Conservation (phyloP, 2,329 filamentous ascomycete species). For the Aspergillus tamarii region DNA sequence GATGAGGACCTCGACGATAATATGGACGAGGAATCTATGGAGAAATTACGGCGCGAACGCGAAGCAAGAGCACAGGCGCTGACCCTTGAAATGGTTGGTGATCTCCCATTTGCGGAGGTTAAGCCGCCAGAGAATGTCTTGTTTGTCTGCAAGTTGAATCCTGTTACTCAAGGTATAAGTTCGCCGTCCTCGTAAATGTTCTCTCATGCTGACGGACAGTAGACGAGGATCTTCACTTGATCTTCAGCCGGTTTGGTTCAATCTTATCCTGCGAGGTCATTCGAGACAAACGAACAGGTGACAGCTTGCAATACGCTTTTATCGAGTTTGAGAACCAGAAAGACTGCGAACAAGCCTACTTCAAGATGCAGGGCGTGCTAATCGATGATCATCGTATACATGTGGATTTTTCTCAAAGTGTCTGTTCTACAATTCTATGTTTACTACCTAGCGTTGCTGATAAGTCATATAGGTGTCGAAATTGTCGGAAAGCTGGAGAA, state of each 20-base stretch:
- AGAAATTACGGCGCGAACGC: slow-evolving; percentile 79
- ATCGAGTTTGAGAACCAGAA: slow-evolving; percentile 94
- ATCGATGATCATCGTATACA: slow-evolving; percentile 98
- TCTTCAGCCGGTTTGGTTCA: slow-evolving; percentile 94
- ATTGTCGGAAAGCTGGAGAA: slow-evolving; percentile 86
- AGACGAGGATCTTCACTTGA: slow-evolving; percentile 91
- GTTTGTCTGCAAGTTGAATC: slow-evolving; percentile 98
- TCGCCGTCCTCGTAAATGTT: slow-evolving; percentile 2
- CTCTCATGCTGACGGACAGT: neutral
- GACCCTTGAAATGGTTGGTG: slow-evolving; percentile 96
- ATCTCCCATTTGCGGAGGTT: slow-evolving; percentile 95
- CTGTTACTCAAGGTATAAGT: slow-evolving; percentile 73
- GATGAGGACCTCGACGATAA: slow-evolving; percentile 81
- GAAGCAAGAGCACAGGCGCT: slow-evolving; percentile 93
- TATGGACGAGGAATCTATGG: slow-evolving; percentile 77
- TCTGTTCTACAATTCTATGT: slow-evolving; percentile 48
- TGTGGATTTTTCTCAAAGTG: slow-evolving; percentile 97
- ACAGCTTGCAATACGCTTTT: slow-evolving; percentile 96
- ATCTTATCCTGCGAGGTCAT: slow-evolving; percentile 97
- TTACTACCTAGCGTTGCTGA: slow-evolving; percentile 23
- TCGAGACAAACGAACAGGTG: slow-evolving; percentile 87
- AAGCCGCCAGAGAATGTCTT: slow-evolving; percentile 96
- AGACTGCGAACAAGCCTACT: slow-evolving; percentile 92
- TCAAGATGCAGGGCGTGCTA: slow-evolving; percentile 97
- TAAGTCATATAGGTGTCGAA: slow-evolving; percentile 60